phyloP scores from a whole-genome alignment of 2,329 filamentous ascomycete genomes.

The Aschersonia sp. region DNA sequence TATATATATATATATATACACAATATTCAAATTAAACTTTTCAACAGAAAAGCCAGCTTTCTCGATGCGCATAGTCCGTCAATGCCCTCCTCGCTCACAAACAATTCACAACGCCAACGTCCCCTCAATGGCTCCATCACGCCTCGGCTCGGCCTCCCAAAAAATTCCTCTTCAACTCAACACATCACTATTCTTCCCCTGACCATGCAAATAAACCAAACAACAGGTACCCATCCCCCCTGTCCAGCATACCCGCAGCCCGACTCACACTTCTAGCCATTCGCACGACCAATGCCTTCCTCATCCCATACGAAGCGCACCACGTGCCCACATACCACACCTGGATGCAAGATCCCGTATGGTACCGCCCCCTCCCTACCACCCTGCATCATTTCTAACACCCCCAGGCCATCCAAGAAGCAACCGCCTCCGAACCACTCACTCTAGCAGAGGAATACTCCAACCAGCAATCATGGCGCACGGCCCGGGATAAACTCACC shows the following conservation, averaged over 20 bases:
- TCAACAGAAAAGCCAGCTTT: too few relatives aligned
- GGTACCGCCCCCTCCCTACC: neutral
- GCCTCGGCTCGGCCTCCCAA: too few relatives aligned
- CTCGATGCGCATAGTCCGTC: too few relatives aligned
- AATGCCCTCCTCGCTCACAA: too few relatives aligned
- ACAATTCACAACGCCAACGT: too few relatives aligned
- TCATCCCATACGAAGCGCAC: slow-evolving; percentile 71
- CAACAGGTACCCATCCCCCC: slow-evolving; percentile 19
- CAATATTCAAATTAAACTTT: too few relatives aligned
- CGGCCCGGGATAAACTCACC: slow-evolving; percentile 73
- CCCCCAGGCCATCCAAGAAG: slow-evolving; percentile 55
- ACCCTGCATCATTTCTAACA: neutral
- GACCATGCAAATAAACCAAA: slow-evolving; percentile 29
- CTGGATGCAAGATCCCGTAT: slow-evolving; percentile 79
- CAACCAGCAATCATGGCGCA: slow-evolving; percentile 82
- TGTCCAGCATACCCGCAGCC: too few relatives aligned
- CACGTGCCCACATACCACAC: slow-evolving; percentile 75
- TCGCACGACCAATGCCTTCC: slow-evolving; percentile 47
- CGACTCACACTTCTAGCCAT: slow-evolving; percentile 36
- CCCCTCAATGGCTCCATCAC: too few relatives aligned
- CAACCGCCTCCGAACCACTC: slow-evolving; percentile 79
- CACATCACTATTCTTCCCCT: neutral
- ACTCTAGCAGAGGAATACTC: slow-evolving; percentile 69
- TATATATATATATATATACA: too few relatives aligned
- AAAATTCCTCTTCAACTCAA: too few relatives aligned